Conservation (phyloP, 805 yeast genomes). For the Saturnispora serradocipensis region DNA sequence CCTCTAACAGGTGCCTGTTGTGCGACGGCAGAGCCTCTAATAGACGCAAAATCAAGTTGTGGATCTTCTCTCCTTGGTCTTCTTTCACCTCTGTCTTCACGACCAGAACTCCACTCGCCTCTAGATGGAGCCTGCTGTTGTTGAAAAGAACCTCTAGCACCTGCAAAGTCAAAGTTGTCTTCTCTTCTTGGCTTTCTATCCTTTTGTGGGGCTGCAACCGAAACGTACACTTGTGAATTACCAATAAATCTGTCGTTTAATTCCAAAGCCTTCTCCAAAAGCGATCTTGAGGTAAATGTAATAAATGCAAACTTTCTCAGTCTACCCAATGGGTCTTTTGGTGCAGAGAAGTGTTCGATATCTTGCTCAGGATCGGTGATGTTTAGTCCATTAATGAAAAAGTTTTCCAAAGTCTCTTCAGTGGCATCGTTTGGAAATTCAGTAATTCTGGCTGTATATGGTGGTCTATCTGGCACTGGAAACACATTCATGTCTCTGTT, state of each 20-base stretch:
- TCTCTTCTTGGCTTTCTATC: constrained; percentile 27
- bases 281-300: constrained; percentile 37
- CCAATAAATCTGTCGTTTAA: constrained; percentile 36
- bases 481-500: constrained; percentile 14
- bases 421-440: constrained; percentile 75
- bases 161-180: constrained; percentile 49
- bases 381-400: constrained; percentile 46
- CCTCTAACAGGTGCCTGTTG: constrained; percentile 1
- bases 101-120: neutral
- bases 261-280: constrained; percentile 42
- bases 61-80: constrained; percentile 11
- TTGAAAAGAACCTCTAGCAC: constrained; percentile 31
- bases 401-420: constrained; percentile 54
- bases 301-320: constrained; percentile 51
- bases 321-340: constrained; percentile 58
- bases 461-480: constrained; percentile 82
- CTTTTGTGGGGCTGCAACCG: constrained; percentile 51
- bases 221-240: constrained; percentile 44
- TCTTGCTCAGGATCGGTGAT: constrained; percentile 41
- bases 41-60: constrained; percentile 47
- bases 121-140: constrained; percentile 5
- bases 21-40: constrained; percentile 23
- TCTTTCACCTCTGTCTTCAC: constrained; percentile 19
- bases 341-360: constrained; percentile 59
- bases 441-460: constrained; percentile 81